Base-by-base conservation (phyloP, 2,329 filamentous ascomycete genomes). In the Exophiala mesophila region DNA sequence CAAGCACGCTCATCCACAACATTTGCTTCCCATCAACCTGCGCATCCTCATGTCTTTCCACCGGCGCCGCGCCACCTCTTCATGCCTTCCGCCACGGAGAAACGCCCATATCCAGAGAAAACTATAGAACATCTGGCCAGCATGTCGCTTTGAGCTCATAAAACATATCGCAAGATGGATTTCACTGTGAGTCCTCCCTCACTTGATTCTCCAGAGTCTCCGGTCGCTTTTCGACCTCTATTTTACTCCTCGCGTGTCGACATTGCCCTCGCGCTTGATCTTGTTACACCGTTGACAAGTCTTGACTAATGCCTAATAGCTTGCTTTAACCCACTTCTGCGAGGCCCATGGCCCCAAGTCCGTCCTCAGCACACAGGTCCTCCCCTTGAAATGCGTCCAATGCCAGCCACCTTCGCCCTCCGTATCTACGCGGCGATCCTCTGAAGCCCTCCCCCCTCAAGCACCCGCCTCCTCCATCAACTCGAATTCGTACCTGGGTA, bases 301-400 rank as follows among this genome's bases (percentile, higher is more conserved):
- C n/a, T n/a, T n/a, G n/a, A n/a, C n/a, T n/a, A n/a, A n/a, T n/a
- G n/a, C n/a, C n/a, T n/a, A 39, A 36, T 55, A 79, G 76, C 71
- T 79, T 58, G 78, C 76, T 56, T 69, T 79, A 51, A 77, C 76
- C 52, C 76, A 79, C 64, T 79, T 79, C 60, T 79, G 76, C 63
- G 76, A 79, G 64, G 67, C 75, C 61, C 74, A 79, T 69, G 76
- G 76, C 59, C 76, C 76, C 13, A 79, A 75, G 39, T 77, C 74
- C 43, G 77, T 78, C 60, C 73, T 79, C 52, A 78, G 76, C 61
- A 78, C 76, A 45, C 75, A 78, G 59, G 71, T 76, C 50, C 65
- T 73, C 36, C 73, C 73, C 10, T 66, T 74, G 44, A 65, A 73
- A 42, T 79, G 76, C 56, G 59, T 64, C 34, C 69, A 73, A 56